Evolutionary conservation across 164 flowering plant genomes (phyloP), one percentile per base, ranked within the genome.

Genomic region (Sedum album): DNA sequence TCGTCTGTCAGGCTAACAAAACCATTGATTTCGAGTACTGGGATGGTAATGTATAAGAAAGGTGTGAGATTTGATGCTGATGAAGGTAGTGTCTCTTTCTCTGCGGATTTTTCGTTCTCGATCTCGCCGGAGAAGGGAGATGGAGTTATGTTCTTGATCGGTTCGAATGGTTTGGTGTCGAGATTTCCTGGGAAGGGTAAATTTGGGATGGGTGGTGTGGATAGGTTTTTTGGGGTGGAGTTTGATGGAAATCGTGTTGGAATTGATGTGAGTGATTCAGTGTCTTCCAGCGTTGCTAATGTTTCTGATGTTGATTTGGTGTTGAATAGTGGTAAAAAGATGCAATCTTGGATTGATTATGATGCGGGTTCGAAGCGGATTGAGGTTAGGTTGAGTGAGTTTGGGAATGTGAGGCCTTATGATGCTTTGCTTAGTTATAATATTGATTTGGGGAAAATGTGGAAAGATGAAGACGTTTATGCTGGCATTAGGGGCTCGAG

Each of bases 301-400:
- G 68, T 66, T 15, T 74, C 79, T 0, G 41, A 75, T 3, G 1
- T 67, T 18, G 21, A 61, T 70, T 31, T 71, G 46, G 66, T 73
- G 31, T 31, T 69, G 6, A 76, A 71, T 36, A 76, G 48, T 64
- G 79, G 76, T 6, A 71, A 39, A 48, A 74, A 48, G 23, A 26
- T 76, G 62, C 71, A 49, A 44, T 70, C 76, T 4, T 79, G 82
- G 82, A 64, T 79, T 14, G 82, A 79, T 71, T 79, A 76, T 48
- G 76, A 76, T 55, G 66, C 76, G 8, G 69, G 74, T 66, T 79
- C 73, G 5, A 79, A 76, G 70, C 66, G 69, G 60, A 41, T 76
- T 15, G 78, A 74, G 42, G 72, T 79, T 18, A 68, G 82, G 69
- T 55, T 79, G 65, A 42, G 73, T 51, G 74, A 69, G 69, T 66